Base-by-base conservation (phyloP, 1,139 yeast genomes). In the Arxiozyma bovina region DNA sequence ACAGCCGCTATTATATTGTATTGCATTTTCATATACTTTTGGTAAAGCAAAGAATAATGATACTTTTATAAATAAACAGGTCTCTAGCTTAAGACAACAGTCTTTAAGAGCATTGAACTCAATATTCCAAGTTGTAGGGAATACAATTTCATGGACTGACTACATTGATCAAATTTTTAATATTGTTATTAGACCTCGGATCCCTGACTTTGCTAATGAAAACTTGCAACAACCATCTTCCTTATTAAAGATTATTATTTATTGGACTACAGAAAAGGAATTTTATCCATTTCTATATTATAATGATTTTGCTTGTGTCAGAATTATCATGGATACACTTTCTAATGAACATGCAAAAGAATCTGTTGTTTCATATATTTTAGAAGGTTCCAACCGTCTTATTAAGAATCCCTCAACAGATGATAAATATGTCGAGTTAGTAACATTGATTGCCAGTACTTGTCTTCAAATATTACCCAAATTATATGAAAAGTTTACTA, bases 221-320 rank as follows among this genome's bases (percentile, higher is more conserved):
- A 91, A 91, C 66, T 74, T 87, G 49, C 95, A 89, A 64, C 90
- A 85, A 63, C 85, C 91, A 1, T 89, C 97, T 0, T 80, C 96
- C 0, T 69, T 91, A 51, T 74, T 91, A 79, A 79, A 75, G 55
- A 69, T 89, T n/a, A 79, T 91, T 61, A 71, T 80, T 5, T 74
- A 79, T 18, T 80, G 96, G 82, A 78, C 93, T 48, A 74, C 77
- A 17, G 71, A 73, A 34, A 73, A 76, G 15, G 72, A 74, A 30
- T 74, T 84, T 45, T 72, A 77, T 51, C 74, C 75, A 22, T 81
- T 85, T 58, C 70, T 88, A 54, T 77, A 77, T 59, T 73, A 77
- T 55, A 84, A 85, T 62, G 78, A 83, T 42, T 75, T 72, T 57
- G 75, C 80, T 4, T 80, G 90, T 4, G 77, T 79, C 0, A 69